phyloP scores from a whole-genome alignment of 2,329 filamentous ascomycete genomes.

The Trichoderma koningii region DNA sequence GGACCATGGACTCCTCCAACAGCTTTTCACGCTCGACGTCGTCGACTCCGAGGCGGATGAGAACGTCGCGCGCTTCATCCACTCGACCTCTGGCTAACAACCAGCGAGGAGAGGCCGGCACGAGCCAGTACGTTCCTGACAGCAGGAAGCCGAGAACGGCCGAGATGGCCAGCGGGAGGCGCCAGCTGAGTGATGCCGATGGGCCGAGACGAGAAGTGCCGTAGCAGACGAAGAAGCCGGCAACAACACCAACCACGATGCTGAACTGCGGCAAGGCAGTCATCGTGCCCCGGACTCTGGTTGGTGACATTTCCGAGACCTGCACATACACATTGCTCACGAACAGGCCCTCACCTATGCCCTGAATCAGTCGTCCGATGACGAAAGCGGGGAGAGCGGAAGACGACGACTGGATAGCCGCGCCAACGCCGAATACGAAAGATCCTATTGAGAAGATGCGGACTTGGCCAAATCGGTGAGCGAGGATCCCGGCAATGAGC shows the following conservation, averaged over 20 bases:
- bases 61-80: slow-evolving; percentile 47
- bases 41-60: slow-evolving; percentile 47
- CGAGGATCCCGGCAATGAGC: slow-evolving; percentile 58
- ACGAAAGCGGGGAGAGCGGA: slow-evolving; percentile 54
- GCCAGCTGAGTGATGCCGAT: slow-evolving; percentile 57
- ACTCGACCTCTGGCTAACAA: slow-evolving; percentile 47
- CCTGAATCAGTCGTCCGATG: slow-evolving; percentile 56
- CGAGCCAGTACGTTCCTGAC: slow-evolving; percentile 41
- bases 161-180: slow-evolving; percentile 51
- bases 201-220: slow-evolving; percentile 49
- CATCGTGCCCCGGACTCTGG: slow-evolving; percentile 52
- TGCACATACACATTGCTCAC: slow-evolving; percentile 55
- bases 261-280: slow-evolving; percentile 57
- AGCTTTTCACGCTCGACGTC: slow-evolving; percentile 48
- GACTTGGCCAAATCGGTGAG: slow-evolving; percentile 55
- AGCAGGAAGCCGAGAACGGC: slow-evolving; percentile 38
- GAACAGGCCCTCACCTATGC: slow-evolving; percentile 60
- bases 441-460: slow-evolving; percentile 55
- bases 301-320: slow-evolving; percentile 62
- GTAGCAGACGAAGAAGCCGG: slow-evolving; percentile 64
- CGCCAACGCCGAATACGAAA: slow-evolving; percentile 55
- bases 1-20: slow-evolving; percentile 33
- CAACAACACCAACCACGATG: slow-evolving; percentile 52
- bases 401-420: slow-evolving; percentile 44
- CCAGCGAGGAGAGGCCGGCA: slow-evolving; percentile 59